A percentile compares a stretch with the other conserved stretches of the same genome.
Conservation (phyloP, 2,329 filamentous ascomycete species). For the Rachicladosporium sp. region DNA sequence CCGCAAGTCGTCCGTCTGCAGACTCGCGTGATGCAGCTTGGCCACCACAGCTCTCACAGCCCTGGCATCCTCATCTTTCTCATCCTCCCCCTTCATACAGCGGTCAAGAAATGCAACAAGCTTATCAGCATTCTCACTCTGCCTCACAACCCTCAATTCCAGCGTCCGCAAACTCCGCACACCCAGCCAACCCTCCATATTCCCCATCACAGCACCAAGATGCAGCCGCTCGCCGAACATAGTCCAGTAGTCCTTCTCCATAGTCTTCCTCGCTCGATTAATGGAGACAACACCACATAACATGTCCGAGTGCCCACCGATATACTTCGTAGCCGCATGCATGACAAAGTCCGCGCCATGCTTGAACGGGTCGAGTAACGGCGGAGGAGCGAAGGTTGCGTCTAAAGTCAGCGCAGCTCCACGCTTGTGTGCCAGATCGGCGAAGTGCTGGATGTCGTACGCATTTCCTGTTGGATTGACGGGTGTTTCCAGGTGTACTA, state of each 20-base stretch:
- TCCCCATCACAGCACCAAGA: constrained; percentile 77
- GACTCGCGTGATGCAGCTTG: constrained; percentile 61
- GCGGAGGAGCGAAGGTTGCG: constrained; percentile 84
- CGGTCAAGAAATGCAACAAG: constrained; percentile 61
- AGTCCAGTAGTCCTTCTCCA: constrained; percentile 37
- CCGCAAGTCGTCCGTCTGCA: constrained; percentile 53
- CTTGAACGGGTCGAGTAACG: constrained; percentile 71
- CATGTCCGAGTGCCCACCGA: constrained; percentile 90
- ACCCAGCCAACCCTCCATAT: constrained; percentile 82
- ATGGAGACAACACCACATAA: constrained; percentile 74
- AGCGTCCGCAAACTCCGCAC: constrained; percentile 76
- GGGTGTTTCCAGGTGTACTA: constrained; percentile 87
- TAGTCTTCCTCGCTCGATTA: constrained; percentile 34
- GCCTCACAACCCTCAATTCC: constrained; percentile 66
- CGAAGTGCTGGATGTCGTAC: constrained; percentile 58
- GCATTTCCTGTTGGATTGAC: constrained; percentile 83
- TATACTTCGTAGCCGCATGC: constrained; percentile 92
- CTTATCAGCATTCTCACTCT: constrained; percentile 56
- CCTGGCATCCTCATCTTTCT: constrained; percentile 28
- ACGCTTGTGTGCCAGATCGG: constrained; percentile 54
- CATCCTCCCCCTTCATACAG: constrained; percentile 26
- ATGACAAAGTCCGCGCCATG: constrained; percentile 77
- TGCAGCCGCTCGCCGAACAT: constrained; percentile 60
- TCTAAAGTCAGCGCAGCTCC: constrained; percentile 77
- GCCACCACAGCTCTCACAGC: constrained; percentile 44